Conservation (phyloP, 495 filamentous ascomycete species). For the Neurospora sp. region DNA sequence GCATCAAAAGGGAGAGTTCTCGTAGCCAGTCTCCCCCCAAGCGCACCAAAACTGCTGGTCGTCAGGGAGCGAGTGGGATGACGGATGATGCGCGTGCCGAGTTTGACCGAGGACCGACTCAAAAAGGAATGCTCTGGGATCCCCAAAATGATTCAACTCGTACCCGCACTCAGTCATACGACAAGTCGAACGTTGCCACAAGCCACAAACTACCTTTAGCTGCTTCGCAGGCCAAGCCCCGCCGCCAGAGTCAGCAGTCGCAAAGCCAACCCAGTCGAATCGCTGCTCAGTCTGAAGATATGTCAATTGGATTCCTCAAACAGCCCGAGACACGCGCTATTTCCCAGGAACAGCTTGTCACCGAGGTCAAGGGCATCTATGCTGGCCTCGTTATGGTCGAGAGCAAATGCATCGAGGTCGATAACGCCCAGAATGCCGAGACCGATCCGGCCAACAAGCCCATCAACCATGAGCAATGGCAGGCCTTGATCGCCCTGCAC, state of each 20-base stretch:
- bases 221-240: slow-evolving; percentile 3
- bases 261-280: not conserved
- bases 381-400: slow-evolving; percentile 70
- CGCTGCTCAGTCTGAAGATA: slow-evolving; percentile 3
- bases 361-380: slow-evolving; percentile 68
- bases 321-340: slow-evolving; percentile 60
- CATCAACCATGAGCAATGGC: slow-evolving; percentile 58
- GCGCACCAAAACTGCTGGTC: slow-evolving; percentile 6
- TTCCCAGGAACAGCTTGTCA: slow-evolving; percentile 62
- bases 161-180: slow-evolving; percentile 11
- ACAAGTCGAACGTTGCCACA: slow-evolving; percentile 17
- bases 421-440: slow-evolving; percentile 46
- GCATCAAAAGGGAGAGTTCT: slow-evolving; percentile 10
- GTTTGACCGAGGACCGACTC: slow-evolving; percentile 19
- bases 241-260: slow-evolving; percentile 1
- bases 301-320: slow-evolving; percentile 22
- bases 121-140: slow-evolving; percentile 26
- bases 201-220: slow-evolving; percentile 8
- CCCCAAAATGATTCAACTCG: slow-evolving; percentile 17
- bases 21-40: slow-evolving; percentile 13
- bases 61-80: not conserved
- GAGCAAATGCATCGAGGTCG: slow-evolving; percentile 64
- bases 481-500: slow-evolving; percentile 61
- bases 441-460: slow-evolving; percentile 22
- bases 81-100: slow-evolving; percentile 17